Conservation (phyloP, 306 rosid genomes). For the Argentina anserina region DNA sequence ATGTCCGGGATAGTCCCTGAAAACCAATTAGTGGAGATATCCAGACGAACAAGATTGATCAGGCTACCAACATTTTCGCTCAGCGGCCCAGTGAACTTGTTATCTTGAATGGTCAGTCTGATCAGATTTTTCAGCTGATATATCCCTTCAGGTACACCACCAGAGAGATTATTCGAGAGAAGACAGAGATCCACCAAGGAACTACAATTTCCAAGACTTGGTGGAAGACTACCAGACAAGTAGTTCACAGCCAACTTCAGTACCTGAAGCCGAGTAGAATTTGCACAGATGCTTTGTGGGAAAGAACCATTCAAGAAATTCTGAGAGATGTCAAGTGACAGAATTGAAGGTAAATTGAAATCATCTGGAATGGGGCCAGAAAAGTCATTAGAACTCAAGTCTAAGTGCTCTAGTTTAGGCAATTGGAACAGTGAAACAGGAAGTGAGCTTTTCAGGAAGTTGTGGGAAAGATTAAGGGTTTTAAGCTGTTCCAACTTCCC, state of each 20-base stretch:
- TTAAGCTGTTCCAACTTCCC: slow-evolving; percentile 35
- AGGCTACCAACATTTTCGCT: slow-evolving; percentile 34
- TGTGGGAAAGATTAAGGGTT: slow-evolving; percentile 40
- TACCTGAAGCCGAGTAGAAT: slow-evolving; percentile 20
- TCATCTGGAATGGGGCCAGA: slow-evolving; percentile 22
- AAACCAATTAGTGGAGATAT: slow-evolving; percentile 33
- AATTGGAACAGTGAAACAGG: slow-evolving; percentile 33
- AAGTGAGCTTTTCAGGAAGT: slow-evolving; percentile 30
- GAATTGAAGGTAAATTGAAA: slow-evolving; percentile 29
- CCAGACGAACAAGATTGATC: slow-evolving; percentile 33
- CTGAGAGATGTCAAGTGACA: slow-evolving; percentile 33
- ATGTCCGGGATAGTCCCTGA: slow-evolving; percentile 38
- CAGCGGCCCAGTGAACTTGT: slow-evolving; percentile 39
- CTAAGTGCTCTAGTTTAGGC: slow-evolving; percentile 25
- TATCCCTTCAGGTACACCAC: slow-evolving; percentile 30
- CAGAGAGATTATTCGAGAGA: slow-evolving; percentile 27
- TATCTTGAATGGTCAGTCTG: slow-evolving; percentile 25
- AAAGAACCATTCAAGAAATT: slow-evolving; percentile 33
- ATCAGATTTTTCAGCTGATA: slow-evolving; percentile 22
- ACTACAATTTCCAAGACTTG: slow-evolving; percentile 34
- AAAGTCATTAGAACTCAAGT: slow-evolving; percentile 39
- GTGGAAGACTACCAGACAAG: slow-evolving; percentile 31
- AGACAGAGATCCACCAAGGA: slow-evolving; percentile 34
- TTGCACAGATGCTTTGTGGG: slow-evolving; percentile 25
- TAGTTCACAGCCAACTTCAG: slow-evolving; percentile 36